These are phyloP conservation scores for Dinochytrium kinnereticum DNA, from an alignment of 371 early-diverging fungal species.

Conservation along the genomic window DNA sequence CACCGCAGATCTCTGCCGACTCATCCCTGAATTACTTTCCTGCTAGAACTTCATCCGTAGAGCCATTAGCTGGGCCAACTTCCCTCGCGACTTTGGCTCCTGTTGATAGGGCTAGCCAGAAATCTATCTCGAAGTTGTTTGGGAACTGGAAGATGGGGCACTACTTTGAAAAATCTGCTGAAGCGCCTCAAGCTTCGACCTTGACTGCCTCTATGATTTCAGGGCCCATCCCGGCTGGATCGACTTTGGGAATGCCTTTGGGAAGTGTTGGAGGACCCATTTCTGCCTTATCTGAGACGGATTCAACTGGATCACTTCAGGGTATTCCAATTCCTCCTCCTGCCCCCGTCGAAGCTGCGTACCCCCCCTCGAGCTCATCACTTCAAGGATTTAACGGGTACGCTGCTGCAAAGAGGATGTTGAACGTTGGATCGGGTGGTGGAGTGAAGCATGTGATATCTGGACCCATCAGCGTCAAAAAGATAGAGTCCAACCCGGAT, in stretches of 20 bases:
- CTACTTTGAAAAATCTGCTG: background rate
- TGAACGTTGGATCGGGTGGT: background rate
- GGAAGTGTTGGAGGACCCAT: conserved; percentile 3
- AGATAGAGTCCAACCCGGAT: conserved; percentile 22
- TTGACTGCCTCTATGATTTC: conserved; percentile 9
- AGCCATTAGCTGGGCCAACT: no score
- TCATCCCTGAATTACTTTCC: no score
- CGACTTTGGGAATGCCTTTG: background rate
- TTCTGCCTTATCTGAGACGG: background rate
- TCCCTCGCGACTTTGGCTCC: no score
- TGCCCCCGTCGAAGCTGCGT: background rate
- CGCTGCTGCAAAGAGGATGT: background rate
- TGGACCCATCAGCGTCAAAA: conserved; percentile 24
- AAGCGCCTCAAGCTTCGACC: no score
- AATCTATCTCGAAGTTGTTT: conserved; percentile 23
- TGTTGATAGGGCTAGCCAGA: background rate
- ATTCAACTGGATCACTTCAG: background rate
- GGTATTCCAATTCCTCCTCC: background rate
- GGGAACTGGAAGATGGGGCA: conserved; percentile 20
- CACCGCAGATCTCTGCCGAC: no score
- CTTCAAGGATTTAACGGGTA: background rate
- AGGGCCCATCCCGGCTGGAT: background rate
- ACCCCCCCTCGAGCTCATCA: no score
- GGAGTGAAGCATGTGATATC: background rate
- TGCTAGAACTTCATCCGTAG: no score